Evolutionary conservation across 495 filamentous ascomycete genomes (phyloP).

Genomic region (Trichocladium uniseriatum): DNA sequence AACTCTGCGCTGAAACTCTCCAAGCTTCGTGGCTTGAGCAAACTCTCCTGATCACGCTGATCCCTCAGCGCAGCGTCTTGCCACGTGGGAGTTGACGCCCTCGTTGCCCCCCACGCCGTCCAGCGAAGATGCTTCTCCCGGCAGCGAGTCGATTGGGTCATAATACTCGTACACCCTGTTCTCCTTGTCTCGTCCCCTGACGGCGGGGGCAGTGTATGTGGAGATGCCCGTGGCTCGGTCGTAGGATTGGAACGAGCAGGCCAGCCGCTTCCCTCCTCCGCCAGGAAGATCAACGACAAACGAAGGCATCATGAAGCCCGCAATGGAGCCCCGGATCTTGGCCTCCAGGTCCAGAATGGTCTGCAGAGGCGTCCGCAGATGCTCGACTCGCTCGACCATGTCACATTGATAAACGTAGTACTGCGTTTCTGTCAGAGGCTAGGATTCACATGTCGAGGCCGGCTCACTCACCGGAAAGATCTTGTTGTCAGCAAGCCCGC

Average conservation of each 20-base stretch:
- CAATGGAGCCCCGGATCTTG: slow-evolving; percentile 46
- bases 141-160: slow-evolving; percentile 37
- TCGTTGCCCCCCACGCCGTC: not conserved
- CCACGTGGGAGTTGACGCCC: no score
- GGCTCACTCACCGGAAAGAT: slow-evolving; percentile 41
- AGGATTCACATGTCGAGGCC: not conserved
- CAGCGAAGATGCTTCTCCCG: not conserved
- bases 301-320: slow-evolving; percentile 49
- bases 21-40: not conserved
- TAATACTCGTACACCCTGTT: slow-evolving; percentile 47
- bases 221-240: slow-evolving; percentile 41
- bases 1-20: not conserved
- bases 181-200: slow-evolving; percentile 36
- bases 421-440: slow-evolving; percentile 20
- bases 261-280: slow-evolving; percentile 51
- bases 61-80: no score
- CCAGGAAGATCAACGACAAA: slow-evolving; percentile 55
- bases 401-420: slow-evolving; percentile 55
- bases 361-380: slow-evolving; percentile 50
- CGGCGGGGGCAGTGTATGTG: slow-evolving; percentile 44
- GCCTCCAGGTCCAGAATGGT: slow-evolving; percentile 47
- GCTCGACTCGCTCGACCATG: slow-evolving; percentile 47
- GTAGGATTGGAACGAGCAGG: slow-evolving; percentile 42
- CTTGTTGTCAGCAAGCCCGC: slow-evolving; percentile 43
- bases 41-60: not conserved